Conservation (phyloP, 331 rosid genomes). For the Malus hybrid region DNA sequence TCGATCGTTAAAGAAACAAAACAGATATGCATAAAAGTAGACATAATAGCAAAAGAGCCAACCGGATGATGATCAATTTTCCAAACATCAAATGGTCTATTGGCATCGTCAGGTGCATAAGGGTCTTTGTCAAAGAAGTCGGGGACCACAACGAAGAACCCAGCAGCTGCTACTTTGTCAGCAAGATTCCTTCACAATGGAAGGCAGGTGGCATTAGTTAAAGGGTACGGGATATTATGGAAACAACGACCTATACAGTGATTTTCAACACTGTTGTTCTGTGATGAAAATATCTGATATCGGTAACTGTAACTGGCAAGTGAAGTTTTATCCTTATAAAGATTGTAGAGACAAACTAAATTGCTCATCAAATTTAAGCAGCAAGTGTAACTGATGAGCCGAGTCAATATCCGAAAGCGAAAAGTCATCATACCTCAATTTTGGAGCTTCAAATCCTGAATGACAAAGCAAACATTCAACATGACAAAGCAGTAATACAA, state of each 20-base stretch:
- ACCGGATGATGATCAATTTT: neutral
- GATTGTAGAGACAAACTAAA: neutral
- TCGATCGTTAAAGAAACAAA: neutral
- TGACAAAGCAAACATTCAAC: neutral
- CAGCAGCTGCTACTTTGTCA: constrained; percentile 17
- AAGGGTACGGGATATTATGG: neutral
- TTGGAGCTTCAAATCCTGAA: constrained; percentile 28
- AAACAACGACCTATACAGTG: neutral
- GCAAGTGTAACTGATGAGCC: neutral
- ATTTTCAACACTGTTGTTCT: no score
- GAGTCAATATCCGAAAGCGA: no score
- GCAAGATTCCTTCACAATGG: constrained; percentile 19
- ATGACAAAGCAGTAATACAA: neutral
- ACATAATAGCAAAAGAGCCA: neutral
- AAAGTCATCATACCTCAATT: constrained; percentile 13
- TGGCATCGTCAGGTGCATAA: constrained; percentile 6
- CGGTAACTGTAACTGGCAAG: neutral
- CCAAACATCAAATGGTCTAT: constrained; percentile 7
- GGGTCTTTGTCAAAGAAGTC: constrained; percentile 19
- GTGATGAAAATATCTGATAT: neutral
- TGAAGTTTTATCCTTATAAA: neutral
- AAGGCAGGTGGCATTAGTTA: neutral
- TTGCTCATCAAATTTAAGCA: neutral
- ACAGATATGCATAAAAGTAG: neutral
- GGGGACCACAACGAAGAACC: constrained; percentile 24